These are phyloP conservation scores for Dalbergia cochinchinensis DNA, from an alignment of 306 rosid genomes.

Conservation along the genomic window DNA sequence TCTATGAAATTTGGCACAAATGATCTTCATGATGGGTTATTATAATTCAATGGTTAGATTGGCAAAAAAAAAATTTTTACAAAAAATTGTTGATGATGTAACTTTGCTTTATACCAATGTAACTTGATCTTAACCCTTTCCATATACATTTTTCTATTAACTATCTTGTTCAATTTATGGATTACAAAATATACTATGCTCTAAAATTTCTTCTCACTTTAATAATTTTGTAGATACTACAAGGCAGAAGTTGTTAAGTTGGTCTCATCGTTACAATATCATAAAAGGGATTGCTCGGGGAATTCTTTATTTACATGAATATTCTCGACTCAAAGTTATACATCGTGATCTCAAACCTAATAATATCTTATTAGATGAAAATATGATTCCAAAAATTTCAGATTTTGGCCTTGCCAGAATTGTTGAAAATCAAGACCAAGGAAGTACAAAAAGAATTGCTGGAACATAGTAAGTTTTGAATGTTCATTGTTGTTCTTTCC, in stretches of 20 bases:
- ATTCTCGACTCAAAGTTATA: conserved; percentile 57
- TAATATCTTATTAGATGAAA: conserved; percentile 51
- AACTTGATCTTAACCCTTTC: no score
- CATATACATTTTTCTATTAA: no score
- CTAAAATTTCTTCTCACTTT: not conserved
- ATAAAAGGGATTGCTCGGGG: conserved; percentile 54
- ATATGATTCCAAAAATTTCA: conserved; percentile 57
- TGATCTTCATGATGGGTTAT: no score
- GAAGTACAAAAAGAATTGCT: conserved; percentile 39
- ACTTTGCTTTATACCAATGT: no score
- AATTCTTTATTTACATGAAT: conserved; percentile 56
- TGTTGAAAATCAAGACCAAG: conserved; percentile 43
- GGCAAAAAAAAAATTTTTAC: no score
- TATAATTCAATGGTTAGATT: no score
- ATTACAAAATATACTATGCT: not conserved
- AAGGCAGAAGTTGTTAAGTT: conserved; percentile 34
- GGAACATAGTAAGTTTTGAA: conserved; percentile 57
- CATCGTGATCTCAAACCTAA: conserved; percentile 63
- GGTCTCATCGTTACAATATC: conserved; percentile 46
- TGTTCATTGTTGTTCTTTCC: not conserved
- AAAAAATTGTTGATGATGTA: no score
- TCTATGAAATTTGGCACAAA: no score
- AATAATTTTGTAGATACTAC: conserved; percentile 29
- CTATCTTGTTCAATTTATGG: not conserved
- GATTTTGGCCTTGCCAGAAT: conserved; percentile 63